These are phyloP conservation scores for Exophiala sp. DNA, from an alignment of 2,329 filamentous ascomycete genomes.

Conservation along the genomic window DNA sequence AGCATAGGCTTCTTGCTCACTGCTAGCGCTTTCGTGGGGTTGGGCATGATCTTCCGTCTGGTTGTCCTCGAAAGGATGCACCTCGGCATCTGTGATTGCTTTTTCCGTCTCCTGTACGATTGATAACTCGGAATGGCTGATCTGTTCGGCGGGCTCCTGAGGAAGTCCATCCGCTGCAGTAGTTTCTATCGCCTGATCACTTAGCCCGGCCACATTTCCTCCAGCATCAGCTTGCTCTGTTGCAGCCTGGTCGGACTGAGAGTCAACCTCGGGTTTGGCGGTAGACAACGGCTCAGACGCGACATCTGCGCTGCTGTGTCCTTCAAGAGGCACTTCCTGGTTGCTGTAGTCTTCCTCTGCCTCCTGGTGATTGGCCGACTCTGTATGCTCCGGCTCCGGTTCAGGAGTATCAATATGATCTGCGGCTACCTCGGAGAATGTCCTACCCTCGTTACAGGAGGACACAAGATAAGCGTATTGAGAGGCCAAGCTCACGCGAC, in stretches of 20 bases:
- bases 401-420: constrained; percentile 23
- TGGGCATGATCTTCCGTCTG: constrained; percentile 5
- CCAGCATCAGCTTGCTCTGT: background rate
- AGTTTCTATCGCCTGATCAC: background rate
- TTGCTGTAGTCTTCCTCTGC: constrained; percentile 1
- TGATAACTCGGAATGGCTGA: background rate
- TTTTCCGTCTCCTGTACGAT: background rate
- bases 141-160: background rate
- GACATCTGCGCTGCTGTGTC: background rate
- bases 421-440: constrained; percentile 45
- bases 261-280: background rate
- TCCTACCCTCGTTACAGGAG: constrained; percentile 52
- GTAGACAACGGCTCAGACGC: background rate
- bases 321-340: constrained; percentile 1
- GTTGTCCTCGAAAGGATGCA: background rate
- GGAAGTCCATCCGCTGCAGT: background rate
- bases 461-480: constrained; percentile 49
- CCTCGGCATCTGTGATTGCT: background rate
- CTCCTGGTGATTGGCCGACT: background rate
- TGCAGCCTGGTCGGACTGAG: background rate
- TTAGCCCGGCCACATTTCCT: background rate
- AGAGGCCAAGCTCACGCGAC: constrained; percentile 49
- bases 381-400: constrained; percentile 5
- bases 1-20: background rate
- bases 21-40: background rate